phyloP scores from a whole-genome alignment of 2,329 filamentous ascomycete species.

The Neurospora crassa region DNA sequence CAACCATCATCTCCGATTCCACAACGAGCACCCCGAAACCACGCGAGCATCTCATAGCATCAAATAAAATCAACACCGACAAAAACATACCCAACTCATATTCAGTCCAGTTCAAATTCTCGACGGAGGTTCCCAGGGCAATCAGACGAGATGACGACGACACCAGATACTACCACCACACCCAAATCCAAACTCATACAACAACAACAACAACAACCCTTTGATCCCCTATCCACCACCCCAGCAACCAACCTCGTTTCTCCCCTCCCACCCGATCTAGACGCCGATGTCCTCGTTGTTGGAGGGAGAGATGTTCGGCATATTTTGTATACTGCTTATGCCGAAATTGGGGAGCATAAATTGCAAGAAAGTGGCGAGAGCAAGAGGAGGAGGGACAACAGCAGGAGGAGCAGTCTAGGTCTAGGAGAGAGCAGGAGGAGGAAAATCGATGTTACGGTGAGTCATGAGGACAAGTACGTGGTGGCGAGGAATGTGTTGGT shows the following conservation, averaged over 20 bases:
- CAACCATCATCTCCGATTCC: too few species aligned
- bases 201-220: slow-evolving; percentile 15
- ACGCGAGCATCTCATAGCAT: too few species aligned
- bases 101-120: too few species aligned
- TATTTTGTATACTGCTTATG: slow-evolving; percentile 43
- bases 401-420: too few species aligned
- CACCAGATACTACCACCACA: slow-evolving; percentile 23
- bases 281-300: slow-evolving; percentile 41
- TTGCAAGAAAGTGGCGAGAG: not conserved
- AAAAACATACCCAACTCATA: too few species aligned
- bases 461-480: slow-evolving; percentile 40
- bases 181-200: slow-evolving; percentile 8
- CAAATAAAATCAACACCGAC: too few species aligned
- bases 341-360: slow-evolving; percentile 19
- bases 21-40: too few species aligned
- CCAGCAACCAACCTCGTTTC: slow-evolving; percentile 40
- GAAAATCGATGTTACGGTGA: slow-evolving; percentile 45
- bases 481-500: slow-evolving; percentile 49
- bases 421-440: slow-evolving; percentile 1
- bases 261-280: slow-evolving; percentile 36
- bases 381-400: not conserved
- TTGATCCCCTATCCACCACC: slow-evolving; percentile 45
- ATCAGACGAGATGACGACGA: slow-evolving; percentile 26
- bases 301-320: slow-evolving; percentile 48
- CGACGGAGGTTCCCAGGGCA: too few species aligned